Conservation (phyloP, 495 filamentous ascomycete species). For the Talaromyces adpressus region DNA sequence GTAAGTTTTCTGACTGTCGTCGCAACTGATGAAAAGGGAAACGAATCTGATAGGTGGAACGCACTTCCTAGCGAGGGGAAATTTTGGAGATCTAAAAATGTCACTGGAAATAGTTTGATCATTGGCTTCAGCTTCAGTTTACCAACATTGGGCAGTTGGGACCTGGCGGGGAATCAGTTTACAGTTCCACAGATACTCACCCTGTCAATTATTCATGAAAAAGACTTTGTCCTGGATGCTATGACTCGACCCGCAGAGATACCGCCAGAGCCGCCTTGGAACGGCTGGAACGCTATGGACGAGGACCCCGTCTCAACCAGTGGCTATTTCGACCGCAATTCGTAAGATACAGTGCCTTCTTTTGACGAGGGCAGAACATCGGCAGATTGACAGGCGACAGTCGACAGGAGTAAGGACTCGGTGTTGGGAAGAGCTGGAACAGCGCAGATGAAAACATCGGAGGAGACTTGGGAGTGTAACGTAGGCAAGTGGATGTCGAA, state of each 20-base stretch:
- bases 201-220: background rate
- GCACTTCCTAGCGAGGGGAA: background rate
- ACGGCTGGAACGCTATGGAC: background rate
- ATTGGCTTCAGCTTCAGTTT: background rate
- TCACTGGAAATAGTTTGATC: background rate
- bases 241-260: background rate
- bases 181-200: background rate
- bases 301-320: background rate
- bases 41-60: background rate
- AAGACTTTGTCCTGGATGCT: background rate
- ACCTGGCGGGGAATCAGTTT: background rate
- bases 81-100: background rate
- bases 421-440: background rate
- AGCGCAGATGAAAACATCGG: background rate
- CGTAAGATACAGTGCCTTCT: background rate
- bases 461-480: background rate
- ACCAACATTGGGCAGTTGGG: background rate
- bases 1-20: background rate
- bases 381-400: background rate
- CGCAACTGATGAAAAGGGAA: background rate
- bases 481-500: background rate
- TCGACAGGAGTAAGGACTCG: background rate
- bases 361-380: background rate
- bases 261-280: background rate
- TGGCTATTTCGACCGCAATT: background rate